Percentiles rank a stretch among this genome's conserved stretches.
These are phyloP conservation scores for Begonia loranthoides DNA, from an alignment of 306 rosid species.

Conservation along the genomic window DNA sequence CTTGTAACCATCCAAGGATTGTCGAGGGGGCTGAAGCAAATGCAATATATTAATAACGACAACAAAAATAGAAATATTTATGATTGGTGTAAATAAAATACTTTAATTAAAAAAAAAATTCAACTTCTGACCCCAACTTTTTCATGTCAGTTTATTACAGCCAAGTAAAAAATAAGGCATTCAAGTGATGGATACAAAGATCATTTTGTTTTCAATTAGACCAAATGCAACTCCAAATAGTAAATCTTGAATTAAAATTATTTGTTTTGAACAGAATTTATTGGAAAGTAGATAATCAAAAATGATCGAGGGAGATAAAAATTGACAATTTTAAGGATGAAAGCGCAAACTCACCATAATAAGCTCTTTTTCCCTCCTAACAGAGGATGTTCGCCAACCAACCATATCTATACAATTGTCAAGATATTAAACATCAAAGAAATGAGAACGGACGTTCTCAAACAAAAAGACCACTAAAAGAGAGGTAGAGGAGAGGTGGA, in stretches of 20 bases:
- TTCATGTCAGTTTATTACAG: too few relatives aligned
- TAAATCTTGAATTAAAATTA: too few relatives aligned
- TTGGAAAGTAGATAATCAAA: not conserved
- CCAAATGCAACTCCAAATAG: too few relatives aligned
- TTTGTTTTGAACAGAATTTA: too few relatives aligned
- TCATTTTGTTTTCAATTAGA: too few relatives aligned
- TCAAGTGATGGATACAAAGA: too few relatives aligned
- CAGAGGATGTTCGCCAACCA: conserved; percentile 99
- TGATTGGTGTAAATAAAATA: too few relatives aligned
- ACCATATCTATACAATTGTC: conserved; percentile 65
- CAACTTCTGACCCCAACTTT: too few relatives aligned
- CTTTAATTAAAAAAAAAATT: too few relatives aligned
- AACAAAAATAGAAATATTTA: too few relatives aligned
- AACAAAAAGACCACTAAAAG: not conserved
- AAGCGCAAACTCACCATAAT: conserved; percentile 40
- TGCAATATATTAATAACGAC: too few relatives aligned
- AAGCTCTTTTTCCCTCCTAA: conserved; percentile 79
- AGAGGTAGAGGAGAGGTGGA: conserved; percentile 19
- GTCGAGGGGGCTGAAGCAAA: conserved; percentile 46
- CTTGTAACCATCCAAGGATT: conserved; percentile 79
- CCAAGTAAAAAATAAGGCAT: too few relatives aligned
- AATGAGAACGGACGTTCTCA: not conserved
- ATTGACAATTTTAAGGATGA: not conserved
- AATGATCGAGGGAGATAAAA: not conserved
- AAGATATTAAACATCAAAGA: conserved; percentile 18